Conservation (phyloP, 768 basidiomycete species). For the Tulasnella sp. region DNA sequence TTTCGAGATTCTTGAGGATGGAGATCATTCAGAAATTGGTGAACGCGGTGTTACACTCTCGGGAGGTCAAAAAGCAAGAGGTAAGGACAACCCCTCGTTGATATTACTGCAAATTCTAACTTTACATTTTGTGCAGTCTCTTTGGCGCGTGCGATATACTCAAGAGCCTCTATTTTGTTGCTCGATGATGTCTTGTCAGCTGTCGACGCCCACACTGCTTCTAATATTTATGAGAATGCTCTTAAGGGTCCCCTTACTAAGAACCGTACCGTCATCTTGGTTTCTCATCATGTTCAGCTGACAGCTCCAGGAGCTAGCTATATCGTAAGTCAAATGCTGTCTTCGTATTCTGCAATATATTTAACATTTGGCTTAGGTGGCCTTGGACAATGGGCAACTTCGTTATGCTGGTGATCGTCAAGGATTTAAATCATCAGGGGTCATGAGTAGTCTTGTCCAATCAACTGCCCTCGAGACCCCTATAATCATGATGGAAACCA, state of each 20-base stretch:
- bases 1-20: conserved; percentile 18
- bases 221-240: conserved; percentile 67
- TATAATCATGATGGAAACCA: conserved; percentile 21
- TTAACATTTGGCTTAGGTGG: conserved; percentile 20
- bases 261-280: conserved; percentile 72
- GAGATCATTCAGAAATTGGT: conserved; percentile 14
- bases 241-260: conserved; percentile 61
- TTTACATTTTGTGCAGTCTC: conserved; percentile 6
- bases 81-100: neutral
- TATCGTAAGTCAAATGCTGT: conserved; percentile 36
- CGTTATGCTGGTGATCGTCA: conserved; percentile 55
- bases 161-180: conserved; percentile 25
- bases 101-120: neutral
- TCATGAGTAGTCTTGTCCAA: conserved; percentile 54
- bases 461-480: conserved; percentile 25
- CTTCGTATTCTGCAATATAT: neutral
- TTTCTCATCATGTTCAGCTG: conserved; percentile 87
- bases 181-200: conserved; percentile 31
- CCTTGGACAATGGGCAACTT: conserved; percentile 70
- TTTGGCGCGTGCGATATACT: conserved; percentile 29
- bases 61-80: conserved; percentile 19
- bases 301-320: conserved; percentile 68
- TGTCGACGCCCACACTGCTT: conserved; percentile 77
- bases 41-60: conserved; percentile 11
- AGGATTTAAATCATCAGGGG: conserved; percentile 49